A percentile compares a stretch with the other conserved stretches of the same genome.
Conservation (phyloP, 2,329 filamentous ascomycete genomes). For the Aspergillus carbonarius region DNA sequence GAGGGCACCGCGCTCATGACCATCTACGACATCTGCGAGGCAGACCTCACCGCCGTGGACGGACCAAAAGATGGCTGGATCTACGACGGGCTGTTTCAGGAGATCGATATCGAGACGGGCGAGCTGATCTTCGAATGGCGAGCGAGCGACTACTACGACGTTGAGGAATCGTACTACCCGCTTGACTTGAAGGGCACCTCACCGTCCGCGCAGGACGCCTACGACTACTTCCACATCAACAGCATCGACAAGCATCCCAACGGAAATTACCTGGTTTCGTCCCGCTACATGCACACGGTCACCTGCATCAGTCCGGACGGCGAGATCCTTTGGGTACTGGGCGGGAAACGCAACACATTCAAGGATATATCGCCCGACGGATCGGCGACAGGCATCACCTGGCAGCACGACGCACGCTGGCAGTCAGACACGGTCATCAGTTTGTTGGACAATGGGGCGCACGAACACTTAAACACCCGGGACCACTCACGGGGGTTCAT, state of each 20-base stretch:
- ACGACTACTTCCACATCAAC: constrained; percentile 49
- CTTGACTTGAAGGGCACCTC: constrained; percentile 17
- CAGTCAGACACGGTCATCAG: constrained; percentile 22
- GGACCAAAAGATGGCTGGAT: constrained; percentile 42
- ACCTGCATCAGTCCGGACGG: constrained; percentile 26
- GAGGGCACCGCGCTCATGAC: constrained; percentile 44
- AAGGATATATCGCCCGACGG: constrained; percentile 21
- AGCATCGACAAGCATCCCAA: constrained; percentile 51
- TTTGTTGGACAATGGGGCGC: constrained; percentile 28
- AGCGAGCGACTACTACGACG: constrained; percentile 42
- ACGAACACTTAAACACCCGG: constrained; percentile 13
- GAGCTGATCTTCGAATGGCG: constrained; percentile 49
- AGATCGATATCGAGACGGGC: constrained; percentile 22
- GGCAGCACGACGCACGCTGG: constrained; percentile 35
- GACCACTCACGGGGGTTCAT: constrained; percentile 23
- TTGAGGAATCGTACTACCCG: constrained; percentile 21
- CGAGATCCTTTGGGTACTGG: constrained; percentile 28
- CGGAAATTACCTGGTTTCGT: constrained; percentile 10
- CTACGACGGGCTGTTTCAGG: constrained; percentile 45
- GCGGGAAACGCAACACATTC: constrained; percentile 32
- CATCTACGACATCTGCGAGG: constrained; percentile 41
- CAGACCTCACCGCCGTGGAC: constrained; percentile 43
- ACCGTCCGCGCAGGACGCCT: constrained; percentile 40
- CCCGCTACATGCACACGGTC: constrained; percentile 39
- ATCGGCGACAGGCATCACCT: constrained; percentile 24